These are phyloP conservation scores for Aspergillus quadricinctus DNA, from an alignment of 2,329 filamentous ascomycete genomes.

Conservation along the genomic window DNA sequence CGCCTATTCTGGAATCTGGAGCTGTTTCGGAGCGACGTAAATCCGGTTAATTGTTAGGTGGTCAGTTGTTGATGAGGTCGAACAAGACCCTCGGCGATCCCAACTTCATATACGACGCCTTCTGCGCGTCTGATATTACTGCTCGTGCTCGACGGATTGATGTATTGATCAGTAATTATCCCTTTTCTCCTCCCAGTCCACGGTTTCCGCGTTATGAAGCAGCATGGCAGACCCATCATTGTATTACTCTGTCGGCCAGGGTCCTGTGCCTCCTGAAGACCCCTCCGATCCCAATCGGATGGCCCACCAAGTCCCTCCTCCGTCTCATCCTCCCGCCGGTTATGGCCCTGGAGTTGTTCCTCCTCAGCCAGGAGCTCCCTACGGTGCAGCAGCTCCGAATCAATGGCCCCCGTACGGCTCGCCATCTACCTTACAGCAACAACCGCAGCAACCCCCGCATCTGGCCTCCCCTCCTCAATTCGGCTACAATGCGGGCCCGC, in stretches of 20 bases:
- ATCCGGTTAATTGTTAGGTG: constrained; percentile 29
- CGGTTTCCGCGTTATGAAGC: constrained; percentile 24
- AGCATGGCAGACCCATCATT: constrained; percentile 41
- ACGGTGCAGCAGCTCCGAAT: constrained; percentile 29
- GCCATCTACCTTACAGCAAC: constrained; percentile 13
- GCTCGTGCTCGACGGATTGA: constrained; percentile 3
- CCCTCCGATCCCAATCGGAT: constrained; percentile 52
- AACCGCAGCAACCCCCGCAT: constrained; percentile 21
- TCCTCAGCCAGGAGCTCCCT: constrained; percentile 34
- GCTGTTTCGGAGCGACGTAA: constrained; percentile 23
- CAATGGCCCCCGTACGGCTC: constrained; percentile 30
- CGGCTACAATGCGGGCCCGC: constrained; percentile 25
- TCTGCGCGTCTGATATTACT: constrained; percentile 3
- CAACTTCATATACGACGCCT: neutral
- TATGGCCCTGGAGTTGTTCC: constrained; percentile 33
- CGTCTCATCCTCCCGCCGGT: constrained; percentile 46
- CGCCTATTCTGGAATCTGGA: neutral
- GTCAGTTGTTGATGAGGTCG: constrained; percentile 26
- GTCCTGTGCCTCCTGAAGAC: constrained; percentile 41
- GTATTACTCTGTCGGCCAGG: constrained; percentile 38
- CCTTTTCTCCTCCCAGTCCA: constrained; percentile 1
- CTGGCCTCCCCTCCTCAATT: constrained; percentile 21
- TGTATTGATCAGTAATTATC: neutral
- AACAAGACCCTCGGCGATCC: neutral
- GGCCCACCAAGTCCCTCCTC: constrained; percentile 47